Percentiles rank a stretch among this genome's conserved stretches.
These are phyloP conservation scores for Penicillium paneum DNA, from an alignment of 2,329 filamentous ascomycete genomes.

Conservation along the genomic window DNA sequence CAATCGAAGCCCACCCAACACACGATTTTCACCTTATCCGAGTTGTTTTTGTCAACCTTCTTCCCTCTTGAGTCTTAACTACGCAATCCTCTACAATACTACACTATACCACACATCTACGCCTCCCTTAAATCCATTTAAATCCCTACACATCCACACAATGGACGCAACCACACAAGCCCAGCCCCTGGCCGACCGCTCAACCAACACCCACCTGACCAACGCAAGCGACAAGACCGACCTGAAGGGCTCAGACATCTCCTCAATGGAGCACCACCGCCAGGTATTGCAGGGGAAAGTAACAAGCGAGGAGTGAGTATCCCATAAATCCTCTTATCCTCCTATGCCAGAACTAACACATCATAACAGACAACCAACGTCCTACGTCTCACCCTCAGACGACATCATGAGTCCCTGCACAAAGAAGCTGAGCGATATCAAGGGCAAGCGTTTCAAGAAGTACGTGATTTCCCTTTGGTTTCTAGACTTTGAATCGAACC, in stretches of 20 bases:
- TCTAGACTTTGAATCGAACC: not conserved
- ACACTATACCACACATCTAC: not conserved
- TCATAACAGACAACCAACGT: conserved; percentile 23
- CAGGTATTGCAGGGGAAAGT: conserved; percentile 43
- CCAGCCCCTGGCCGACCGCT: conserved; percentile 40
- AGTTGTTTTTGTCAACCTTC: conserved; percentile 9
- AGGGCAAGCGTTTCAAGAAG: conserved; percentile 50
- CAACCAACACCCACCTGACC: conserved; percentile 42
- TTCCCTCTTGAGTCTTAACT: not conserved
- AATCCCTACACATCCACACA: conserved; percentile 1
- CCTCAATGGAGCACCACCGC: conserved; percentile 46
- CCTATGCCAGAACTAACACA: conserved; percentile 20
- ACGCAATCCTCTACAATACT: conserved; percentile 1
- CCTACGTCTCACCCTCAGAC: conserved; percentile 50
- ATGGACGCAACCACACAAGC: conserved; percentile 36
- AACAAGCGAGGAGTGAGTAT: conserved; percentile 40
- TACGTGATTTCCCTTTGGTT: conserved; percentile 21
- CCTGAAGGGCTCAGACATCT: conserved; percentile 32
- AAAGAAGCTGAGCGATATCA: conserved; percentile 50
- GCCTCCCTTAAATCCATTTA: not conserved
- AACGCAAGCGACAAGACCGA: conserved; percentile 29
- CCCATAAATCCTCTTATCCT: not conserved
- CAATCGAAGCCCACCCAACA: conserved; percentile 32
- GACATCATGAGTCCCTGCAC: conserved; percentile 51
- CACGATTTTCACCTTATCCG: conserved; percentile 28